Conservation (phyloP, 2,329 filamentous ascomycete species). For the Diaporthe batatas region DNA sequence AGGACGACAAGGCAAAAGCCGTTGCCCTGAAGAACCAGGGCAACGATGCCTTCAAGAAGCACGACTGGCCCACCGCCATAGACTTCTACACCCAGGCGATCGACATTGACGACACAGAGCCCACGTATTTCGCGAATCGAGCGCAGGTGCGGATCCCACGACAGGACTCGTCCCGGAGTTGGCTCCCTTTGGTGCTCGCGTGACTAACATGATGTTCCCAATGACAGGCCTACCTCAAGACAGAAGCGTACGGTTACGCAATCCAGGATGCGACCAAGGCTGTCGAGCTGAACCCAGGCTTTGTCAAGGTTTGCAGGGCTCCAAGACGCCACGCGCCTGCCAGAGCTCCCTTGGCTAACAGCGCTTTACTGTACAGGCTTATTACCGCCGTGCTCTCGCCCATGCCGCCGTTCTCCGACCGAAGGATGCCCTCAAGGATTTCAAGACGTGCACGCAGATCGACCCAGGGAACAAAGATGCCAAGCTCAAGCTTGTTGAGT, state of each 20-base stretch:
- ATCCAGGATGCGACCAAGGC: slow-evolving; percentile 92
- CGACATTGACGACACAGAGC: slow-evolving; percentile 83
- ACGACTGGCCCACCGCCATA: slow-evolving; percentile 87
- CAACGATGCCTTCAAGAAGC: slow-evolving; percentile 90
- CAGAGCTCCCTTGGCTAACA: slow-evolving; percentile 31
- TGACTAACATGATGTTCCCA: slow-evolving; percentile 57
- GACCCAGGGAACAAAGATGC: slow-evolving; percentile 92
- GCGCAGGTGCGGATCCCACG: slow-evolving; percentile 78
- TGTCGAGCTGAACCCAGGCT: slow-evolving; percentile 87
- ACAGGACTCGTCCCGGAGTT: slow-evolving; percentile 41
- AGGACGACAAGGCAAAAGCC: slow-evolving; percentile 76
- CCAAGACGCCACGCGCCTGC: neutral
- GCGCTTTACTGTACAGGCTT: slow-evolving; percentile 71
- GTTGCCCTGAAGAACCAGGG: slow-evolving; percentile 91
- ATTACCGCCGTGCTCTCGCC: slow-evolving; percentile 92
- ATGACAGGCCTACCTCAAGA: slow-evolving; percentile 88
- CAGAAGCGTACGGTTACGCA: slow-evolving; percentile 94
- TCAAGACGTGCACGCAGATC: slow-evolving; percentile 89
- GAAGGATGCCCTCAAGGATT: slow-evolving; percentile 90
- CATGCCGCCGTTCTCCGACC: slow-evolving; percentile 92
- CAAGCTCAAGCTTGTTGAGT: slow-evolving; percentile 90
- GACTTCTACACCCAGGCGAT: slow-evolving; percentile 91
- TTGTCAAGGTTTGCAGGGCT: slow-evolving; percentile 79
- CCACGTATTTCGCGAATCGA: slow-evolving; percentile 93
- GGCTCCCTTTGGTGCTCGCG: slow-evolving; percentile 51